A percentile compares a stretch with the other conserved stretches of the same genome.
phyloP scores from a whole-genome alignment of 345 rosid genomes.

The Bretschneidera sinensis region DNA sequence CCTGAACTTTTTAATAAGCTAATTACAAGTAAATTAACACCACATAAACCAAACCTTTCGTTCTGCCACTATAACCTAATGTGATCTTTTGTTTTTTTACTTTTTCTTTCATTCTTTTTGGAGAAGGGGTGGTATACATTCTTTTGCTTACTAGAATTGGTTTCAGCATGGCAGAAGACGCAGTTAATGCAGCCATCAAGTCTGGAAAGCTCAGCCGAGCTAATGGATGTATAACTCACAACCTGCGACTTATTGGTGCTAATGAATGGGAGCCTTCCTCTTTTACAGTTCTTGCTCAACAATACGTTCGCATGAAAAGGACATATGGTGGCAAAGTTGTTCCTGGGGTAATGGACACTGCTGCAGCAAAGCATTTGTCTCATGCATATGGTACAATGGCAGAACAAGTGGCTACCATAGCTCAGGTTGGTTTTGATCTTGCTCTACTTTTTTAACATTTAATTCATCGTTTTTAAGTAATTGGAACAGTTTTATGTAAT shows the following conservation, averaged over 20 bases:
- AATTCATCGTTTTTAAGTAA: too few species aligned
- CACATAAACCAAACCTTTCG: not conserved
- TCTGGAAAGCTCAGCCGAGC: constrained; percentile 73
- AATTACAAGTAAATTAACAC: not conserved
- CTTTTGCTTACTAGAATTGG: constrained; percentile 22
- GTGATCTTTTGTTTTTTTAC: not conserved
- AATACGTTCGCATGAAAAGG: constrained; percentile 84
- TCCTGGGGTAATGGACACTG: constrained; percentile 87
- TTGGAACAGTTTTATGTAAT: too few species aligned
- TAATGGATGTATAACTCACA: constrained; percentile 59
- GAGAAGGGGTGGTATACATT: too few species aligned
- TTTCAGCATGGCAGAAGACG: constrained; percentile 99
- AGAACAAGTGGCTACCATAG: constrained; percentile 77
- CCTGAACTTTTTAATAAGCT: too few species aligned
- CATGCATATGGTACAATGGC: constrained; percentile 89
- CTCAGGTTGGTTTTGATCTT: constrained; percentile 64
- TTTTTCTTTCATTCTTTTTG: constrained; percentile 2
- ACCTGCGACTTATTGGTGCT: constrained; percentile 67
- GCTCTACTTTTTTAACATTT: not conserved
- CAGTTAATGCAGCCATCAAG: constrained; percentile 81
- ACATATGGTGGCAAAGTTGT: constrained; percentile 67
- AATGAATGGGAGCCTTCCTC: constrained; percentile 89
- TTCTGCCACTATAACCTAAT: not conserved
- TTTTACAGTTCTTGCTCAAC: constrained; percentile 84
- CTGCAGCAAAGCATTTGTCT: constrained; percentile 84